A percentile compares a stretch with the other conserved stretches of the same genome.
phyloP scores from a whole-genome alignment of 345 rosid genomes.

The Lepidium didymum region DNA sequence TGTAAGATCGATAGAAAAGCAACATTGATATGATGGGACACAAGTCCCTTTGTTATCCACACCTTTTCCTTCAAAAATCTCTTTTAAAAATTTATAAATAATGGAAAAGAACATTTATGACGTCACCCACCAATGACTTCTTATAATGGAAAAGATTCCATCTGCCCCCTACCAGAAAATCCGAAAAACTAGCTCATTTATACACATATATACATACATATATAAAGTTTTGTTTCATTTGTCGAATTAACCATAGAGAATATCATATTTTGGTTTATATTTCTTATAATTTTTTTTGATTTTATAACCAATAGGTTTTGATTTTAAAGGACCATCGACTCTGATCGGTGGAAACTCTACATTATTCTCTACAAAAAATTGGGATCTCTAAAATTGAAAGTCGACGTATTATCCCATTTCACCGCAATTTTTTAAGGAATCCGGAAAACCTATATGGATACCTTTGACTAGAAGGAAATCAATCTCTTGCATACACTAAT shows the following conservation, averaged over 20 bases:
- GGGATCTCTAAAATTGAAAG: too few species aligned
- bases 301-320: too few species aligned
- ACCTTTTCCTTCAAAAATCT: neutral
- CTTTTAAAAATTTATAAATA: neutral
- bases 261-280: neutral
- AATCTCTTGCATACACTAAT: too few species aligned
- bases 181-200: conserved; percentile 1
- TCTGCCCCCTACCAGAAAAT: conserved; percentile 31
- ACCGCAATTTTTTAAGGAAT: too few species aligned
- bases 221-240: neutral
- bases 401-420: too few species aligned
- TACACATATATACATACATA: neutral
- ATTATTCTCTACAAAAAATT: too few species aligned
- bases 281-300: neutral
- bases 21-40: conserved; percentile 24
- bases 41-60: conserved; percentile 29
- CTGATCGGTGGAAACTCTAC: too few species aligned
- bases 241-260: neutral
- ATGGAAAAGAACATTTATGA: conserved; percentile 12
- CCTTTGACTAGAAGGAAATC: too few species aligned
- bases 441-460: too few species aligned
- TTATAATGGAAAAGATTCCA: conserved; percentile 34
- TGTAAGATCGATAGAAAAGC: conserved; percentile 8
- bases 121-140: conserved; percentile 33
- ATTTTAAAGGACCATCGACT: too few species aligned